Base-by-base conservation (phyloP, 192 early-diverging fungal genomes). In the Cladochytrium replicatum region DNA sequence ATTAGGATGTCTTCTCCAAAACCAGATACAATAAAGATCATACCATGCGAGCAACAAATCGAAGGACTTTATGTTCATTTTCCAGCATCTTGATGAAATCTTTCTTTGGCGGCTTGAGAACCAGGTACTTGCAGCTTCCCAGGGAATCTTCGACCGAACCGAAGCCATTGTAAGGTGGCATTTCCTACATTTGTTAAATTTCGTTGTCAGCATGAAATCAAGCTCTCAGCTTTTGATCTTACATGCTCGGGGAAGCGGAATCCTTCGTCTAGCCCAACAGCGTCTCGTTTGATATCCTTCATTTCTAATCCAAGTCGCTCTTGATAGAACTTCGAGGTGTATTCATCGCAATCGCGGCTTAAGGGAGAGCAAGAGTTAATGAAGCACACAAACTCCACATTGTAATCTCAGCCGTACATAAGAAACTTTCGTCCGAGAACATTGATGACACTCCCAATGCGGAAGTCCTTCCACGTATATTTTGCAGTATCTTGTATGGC, bases 81-180 rank as follows among this genome's bases (percentile, higher is more conserved):
- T 80, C 78, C 15, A 80, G 55, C 71, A 81, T 73, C 40, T 79
- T 80, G 51, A 77, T 75, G 29, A 80, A 76, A 43, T 80, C 75
- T 46, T 80, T 80, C 57, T 80, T 79, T 23, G 75, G 75, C 32
- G 78, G 72, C 48, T 80, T 67, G 5, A 80, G 60, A 1, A 80
- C 78, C 15, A 80, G 55, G 55, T 79, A 70, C 53, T 71, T 69
- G 61, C 69, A 71, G 11, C 62, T 67, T 2, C 67, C 71, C 29
- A 79, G 55, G 17, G 75, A 78, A 51, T 80, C 78, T 44, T 80
- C 78, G 8, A 78, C 73, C 4, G 67, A 61, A 6, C 78, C 78
- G 54, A 76, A 80, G 15, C 78, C 75, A 46, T 80, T 80, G 69
- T 80, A 80, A 13, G 74, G 78, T 1, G 78, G 72, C 24, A 63